Evolutionary conservation across 176 grass and related monocot species (phyloP).

Genomic region (Tillandsia leiboldiana): DNA sequence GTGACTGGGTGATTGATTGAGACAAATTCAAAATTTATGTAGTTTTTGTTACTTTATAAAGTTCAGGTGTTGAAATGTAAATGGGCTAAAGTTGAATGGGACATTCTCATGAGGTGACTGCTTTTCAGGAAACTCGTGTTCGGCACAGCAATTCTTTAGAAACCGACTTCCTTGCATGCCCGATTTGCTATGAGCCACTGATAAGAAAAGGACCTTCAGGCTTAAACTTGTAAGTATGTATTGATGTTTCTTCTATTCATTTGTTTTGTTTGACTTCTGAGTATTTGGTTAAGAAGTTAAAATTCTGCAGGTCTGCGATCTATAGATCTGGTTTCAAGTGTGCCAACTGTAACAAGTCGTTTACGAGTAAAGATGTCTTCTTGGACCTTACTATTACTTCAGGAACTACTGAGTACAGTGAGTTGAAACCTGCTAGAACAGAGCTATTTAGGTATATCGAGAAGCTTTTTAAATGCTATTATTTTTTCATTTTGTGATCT

Average conservation of each 20-base stretch:
- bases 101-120: neutral
- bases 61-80: too few species aligned
- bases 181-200: constrained; percentile 74
- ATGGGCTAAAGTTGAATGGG: neutral
- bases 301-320: constrained; percentile 54
- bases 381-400: constrained; percentile 84
- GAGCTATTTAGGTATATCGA: constrained; percentile 60
- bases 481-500: too few species aligned
- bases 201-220: constrained; percentile 77
- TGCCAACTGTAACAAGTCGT: constrained; percentile 73
- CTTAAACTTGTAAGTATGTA: constrained; percentile 59
- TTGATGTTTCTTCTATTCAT: neutral
- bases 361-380: constrained; percentile 77
- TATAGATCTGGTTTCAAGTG: constrained; percentile 94
- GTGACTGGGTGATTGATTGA: too few species aligned
- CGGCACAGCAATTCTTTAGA: constrained; percentile 22
- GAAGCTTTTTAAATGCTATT: neutral
- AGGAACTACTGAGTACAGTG: constrained; percentile 76
- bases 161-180: constrained; percentile 58
- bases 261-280: neutral
- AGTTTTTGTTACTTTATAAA: too few species aligned
- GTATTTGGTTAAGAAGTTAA: neutral
- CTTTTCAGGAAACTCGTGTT: constrained; percentile 39
- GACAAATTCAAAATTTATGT: too few species aligned
- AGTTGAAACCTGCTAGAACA: constrained; percentile 76